Base-by-base conservation (phyloP, 140 eudicot genomes). In the Stevia rebaudiana region DNA sequence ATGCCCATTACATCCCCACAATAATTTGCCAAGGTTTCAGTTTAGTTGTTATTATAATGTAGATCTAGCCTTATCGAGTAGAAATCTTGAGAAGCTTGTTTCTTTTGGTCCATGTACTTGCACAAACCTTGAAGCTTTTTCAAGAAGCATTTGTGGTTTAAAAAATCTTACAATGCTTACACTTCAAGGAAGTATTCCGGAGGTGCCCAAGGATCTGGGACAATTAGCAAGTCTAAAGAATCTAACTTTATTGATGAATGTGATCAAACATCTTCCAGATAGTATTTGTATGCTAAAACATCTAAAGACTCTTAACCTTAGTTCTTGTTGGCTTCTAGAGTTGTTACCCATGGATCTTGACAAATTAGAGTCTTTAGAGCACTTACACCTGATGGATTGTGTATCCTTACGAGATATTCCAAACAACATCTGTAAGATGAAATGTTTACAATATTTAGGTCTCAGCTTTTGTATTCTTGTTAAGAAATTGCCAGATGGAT, bases 261-360 rank as follows among this genome's bases (percentile, higher is more conserved):
- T 5, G 3, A 54, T 53, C 25, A 3, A 42, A 17, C 42, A 40
- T 68, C 55, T 61, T 60, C 53, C 69, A 0, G 54, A 46, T 19
- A 46, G 30, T 28, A 60, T 46, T 47, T 70, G 68, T 47, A 2
- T 8, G 68, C 35, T 58, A 41, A 22, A 59, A 15, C 52, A 59
- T 43, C 61, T 70, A 1, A 70, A 35, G n/a, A 0, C 1, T 56
- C 75, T 70, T 1, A 0, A 11, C 2, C 50, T 70, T 33, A n/a
- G 59, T 2, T 47, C 61, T 47, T 70, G 75, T 47, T 58, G 41
- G 61, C 16, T 21, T 22, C 42, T 71, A 7, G 30, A 71, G 63
- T 43, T 49, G 43, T 39, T 71, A 39, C 69, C 76, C 1, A 55
- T 48, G 23, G 63, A 61, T 61, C 41, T 61, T 37, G 69, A 53